Evolutionary conservation across 192 early-diverging fungal genomes (phyloP).

Genomic region (Podila minutissima): DNA sequence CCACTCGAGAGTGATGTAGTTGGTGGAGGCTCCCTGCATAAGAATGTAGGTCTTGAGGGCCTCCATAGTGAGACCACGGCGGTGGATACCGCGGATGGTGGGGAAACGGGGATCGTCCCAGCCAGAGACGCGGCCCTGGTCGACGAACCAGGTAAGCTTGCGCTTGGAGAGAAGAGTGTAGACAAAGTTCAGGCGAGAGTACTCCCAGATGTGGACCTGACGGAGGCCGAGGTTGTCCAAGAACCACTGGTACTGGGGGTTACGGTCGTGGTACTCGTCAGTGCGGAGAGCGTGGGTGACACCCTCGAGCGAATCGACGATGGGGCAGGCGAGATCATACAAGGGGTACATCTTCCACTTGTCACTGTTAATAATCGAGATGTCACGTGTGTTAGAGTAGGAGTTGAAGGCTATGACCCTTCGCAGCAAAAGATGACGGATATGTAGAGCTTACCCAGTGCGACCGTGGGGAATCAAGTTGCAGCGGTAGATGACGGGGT

Average conservation of each 20-base stretch:
- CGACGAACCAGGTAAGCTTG: slow-evolving; percentile 97
- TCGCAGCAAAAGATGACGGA: background rate
- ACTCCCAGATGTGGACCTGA: slow-evolving; percentile 95
- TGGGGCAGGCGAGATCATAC: slow-evolving; percentile 98
- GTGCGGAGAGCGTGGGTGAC: slow-evolving; percentile 98
- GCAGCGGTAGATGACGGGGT: slow-evolving; percentile 97
- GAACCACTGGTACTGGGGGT: slow-evolving; percentile 98
- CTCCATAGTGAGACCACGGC: slow-evolving; percentile 98
- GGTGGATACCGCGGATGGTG: slow-evolving; percentile 90
- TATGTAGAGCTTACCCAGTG: slow-evolving; percentile 67
- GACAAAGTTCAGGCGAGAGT: slow-evolving; percentile 92
- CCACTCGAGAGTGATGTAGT: slow-evolving; percentile 94
- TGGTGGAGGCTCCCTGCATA: slow-evolving; percentile 98
- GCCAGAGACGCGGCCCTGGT: slow-evolving; percentile 82
- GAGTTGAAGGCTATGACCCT: background rate
- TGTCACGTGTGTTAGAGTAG: background rate
- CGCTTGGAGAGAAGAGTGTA: slow-evolving; percentile 99
- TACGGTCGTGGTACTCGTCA: slow-evolving; percentile 98
- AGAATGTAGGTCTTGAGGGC: slow-evolving; percentile 96
- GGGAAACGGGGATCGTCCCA: slow-evolving; percentile 95
- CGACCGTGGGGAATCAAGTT: slow-evolving; percentile 90
- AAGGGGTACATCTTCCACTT: slow-evolving; percentile 98
- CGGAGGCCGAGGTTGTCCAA: slow-evolving; percentile 87
- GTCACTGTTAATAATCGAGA: slow-evolving; percentile 16
- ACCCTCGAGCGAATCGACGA: slow-evolving; percentile 96